phyloP scores from a whole-genome alignment of 2,329 filamentous ascomycete genomes.

The Ophiostoma ulmi region DNA sequence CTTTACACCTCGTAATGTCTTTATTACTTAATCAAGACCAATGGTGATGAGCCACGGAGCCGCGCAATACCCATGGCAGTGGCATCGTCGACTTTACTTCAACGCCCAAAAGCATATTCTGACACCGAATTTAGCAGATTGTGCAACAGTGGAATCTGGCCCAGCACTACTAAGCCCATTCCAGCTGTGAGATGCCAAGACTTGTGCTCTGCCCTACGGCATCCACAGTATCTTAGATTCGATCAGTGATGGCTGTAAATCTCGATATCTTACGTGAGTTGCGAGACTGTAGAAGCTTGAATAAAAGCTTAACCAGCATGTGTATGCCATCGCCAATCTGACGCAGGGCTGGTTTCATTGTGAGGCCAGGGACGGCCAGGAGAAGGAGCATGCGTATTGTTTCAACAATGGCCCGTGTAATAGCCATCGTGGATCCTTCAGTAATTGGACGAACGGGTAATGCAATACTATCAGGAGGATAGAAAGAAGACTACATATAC shows the following conservation, averaged over 20 bases:
- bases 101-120: not conserved
- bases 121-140: not conserved
- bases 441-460: not conserved
- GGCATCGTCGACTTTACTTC: not conserved
- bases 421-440: not conserved
- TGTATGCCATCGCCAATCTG: not conserved
- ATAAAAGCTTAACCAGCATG: not conserved
- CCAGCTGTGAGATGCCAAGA: not conserved
- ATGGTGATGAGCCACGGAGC: not conserved
- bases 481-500: not conserved
- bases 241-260: not conserved
- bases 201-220: slow-evolving; percentile 9
- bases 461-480: too few species aligned
- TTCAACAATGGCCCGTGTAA: not conserved
- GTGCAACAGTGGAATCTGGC: not conserved
- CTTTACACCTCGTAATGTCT: not conserved
- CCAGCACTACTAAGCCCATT: not conserved
- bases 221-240: not conserved
- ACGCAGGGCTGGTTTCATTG: slow-evolving; percentile 1
- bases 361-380: slow-evolving; percentile 3
- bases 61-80: not conserved
- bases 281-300: not conserved
- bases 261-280: not conserved
- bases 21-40: not conserved
- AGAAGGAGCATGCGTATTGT: not conserved